Conservation (phyloP, 2,329 filamentous ascomycete genomes). For the Plectosphaerella cucumerina region DNA sequence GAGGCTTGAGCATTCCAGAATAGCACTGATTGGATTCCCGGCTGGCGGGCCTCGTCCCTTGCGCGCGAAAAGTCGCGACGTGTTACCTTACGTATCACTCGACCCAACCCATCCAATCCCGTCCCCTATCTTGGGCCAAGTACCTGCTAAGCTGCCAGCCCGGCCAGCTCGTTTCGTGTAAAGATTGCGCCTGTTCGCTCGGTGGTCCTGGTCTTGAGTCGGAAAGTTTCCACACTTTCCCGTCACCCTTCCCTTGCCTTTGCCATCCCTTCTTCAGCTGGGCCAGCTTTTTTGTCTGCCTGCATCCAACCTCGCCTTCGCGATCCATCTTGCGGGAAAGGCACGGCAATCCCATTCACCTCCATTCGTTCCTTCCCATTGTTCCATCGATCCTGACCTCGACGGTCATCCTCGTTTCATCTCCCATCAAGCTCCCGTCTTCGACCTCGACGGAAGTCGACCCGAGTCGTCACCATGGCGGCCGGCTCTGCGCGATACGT, state of each 20-base stretch:
- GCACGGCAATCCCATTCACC: neutral
- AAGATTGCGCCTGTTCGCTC: too few relatives aligned
- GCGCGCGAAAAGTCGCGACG: neutral
- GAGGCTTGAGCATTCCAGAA: neutral
- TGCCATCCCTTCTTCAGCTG: neutral
- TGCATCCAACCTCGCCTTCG: neutral
- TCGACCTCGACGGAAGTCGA: slow-evolving; percentile 1
- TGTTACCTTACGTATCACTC: neutral
- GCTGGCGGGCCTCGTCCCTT: neutral
- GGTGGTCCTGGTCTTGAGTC: neutral
- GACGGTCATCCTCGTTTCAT: slow-evolving; percentile 6
- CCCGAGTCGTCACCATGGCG: slow-evolving; percentile 43
- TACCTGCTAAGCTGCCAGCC: neutral
- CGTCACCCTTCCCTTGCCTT: too few relatives aligned
- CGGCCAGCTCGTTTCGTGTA: too few relatives aligned
- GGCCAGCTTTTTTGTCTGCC: neutral
- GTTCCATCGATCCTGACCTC: neutral
- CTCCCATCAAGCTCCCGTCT: neutral
- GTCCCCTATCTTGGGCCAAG: neutral
- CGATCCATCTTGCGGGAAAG: neutral
- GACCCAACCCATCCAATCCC: neutral
- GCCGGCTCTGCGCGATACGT: slow-evolving; percentile 70
- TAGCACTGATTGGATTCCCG: neutral
- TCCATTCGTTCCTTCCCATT: slow-evolving; percentile 8
- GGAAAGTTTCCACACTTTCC: too few relatives aligned